A percentile compares a stretch with the other conserved stretches of the same genome.
These are phyloP conservation scores for Nannizziopsis arthrosporioides DNA, from an alignment of 2,329 filamentous ascomycete genomes.

Conservation along the genomic window DNA sequence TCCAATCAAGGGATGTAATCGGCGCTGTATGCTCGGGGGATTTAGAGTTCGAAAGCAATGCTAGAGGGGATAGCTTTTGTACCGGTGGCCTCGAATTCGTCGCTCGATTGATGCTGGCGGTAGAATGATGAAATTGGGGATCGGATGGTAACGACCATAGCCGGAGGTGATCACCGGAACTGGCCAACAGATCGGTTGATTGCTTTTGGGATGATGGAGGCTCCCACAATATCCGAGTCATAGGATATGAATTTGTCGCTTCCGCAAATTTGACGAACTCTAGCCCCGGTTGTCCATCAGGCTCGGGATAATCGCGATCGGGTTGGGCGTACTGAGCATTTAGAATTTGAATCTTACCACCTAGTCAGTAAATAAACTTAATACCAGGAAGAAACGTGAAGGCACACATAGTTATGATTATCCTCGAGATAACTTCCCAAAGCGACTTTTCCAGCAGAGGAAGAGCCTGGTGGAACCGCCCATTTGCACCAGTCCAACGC, in stretches of 20 bases:
- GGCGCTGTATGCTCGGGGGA: slow-evolving; percentile 96
- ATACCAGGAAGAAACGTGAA: slow-evolving; percentile 9
- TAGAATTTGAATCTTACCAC: slow-evolving; percentile 78
- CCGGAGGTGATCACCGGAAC: slow-evolving; percentile 84
- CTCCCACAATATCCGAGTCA: slow-evolving; percentile 91
- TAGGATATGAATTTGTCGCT: slow-evolving; percentile 94
- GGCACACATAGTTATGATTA: slow-evolving; percentile 81
- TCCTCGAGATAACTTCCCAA: slow-evolving; percentile 95
- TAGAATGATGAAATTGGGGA: slow-evolving; percentile 46
- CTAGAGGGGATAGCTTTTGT: slow-evolving; percentile 82
- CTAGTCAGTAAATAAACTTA: not conserved
- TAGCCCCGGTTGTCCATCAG: slow-evolving; percentile 61
- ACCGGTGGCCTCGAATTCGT: slow-evolving; percentile 50
- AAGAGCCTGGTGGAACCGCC: slow-evolving; percentile 56
- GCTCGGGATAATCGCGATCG: slow-evolving; percentile 47
- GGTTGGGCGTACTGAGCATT: slow-evolving; percentile 70
- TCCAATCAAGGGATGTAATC: slow-evolving; percentile 94
- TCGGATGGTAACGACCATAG: slow-evolving; percentile 69
- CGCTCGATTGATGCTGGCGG: slow-evolving; percentile 55
- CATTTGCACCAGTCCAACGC: slow-evolving; percentile 99
- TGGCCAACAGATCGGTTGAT: slow-evolving; percentile 86
- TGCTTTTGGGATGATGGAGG: slow-evolving; percentile 90
- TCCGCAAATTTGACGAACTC: slow-evolving; percentile 92
- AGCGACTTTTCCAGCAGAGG: slow-evolving; percentile 78
- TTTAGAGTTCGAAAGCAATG: slow-evolving; percentile 91